These are phyloP conservation scores for Globisporangium rhizosaccharum DNA, from an alignment of 352 stramenopile species.

Conservation along the genomic window DNA sequence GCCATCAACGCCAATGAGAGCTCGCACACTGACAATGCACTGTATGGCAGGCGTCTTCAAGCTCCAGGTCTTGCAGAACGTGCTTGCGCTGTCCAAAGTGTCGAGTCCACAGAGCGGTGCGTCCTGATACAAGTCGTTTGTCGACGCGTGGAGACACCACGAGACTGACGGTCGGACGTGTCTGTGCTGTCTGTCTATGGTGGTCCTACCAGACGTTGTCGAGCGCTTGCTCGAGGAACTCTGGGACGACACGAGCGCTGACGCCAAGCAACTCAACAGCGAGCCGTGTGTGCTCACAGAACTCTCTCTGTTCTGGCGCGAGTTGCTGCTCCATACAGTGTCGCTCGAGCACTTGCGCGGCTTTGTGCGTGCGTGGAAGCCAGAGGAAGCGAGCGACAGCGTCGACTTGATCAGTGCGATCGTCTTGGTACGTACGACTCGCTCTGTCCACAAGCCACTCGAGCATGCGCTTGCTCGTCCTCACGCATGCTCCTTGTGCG, in stretches of 20 bases:
- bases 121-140: not conserved
- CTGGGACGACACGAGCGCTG: constrained; percentile 13
- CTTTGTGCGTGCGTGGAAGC: constrained; percentile 16
- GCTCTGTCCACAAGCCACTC: not conserved
- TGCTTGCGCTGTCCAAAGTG: constrained; percentile 28
- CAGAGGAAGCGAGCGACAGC: constrained; percentile 13
- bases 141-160: not conserved
- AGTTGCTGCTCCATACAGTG: not conserved
- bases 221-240: constrained; percentile 29
- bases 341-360: constrained; percentile 10
- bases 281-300: constrained; percentile 14
- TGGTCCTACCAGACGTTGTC: constrained; percentile 21
- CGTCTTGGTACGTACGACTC: constrained; percentile 26
- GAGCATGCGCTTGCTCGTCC: not conserved
- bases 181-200: constrained; percentile 6
- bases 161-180: not conserved
- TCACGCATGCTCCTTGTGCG: constrained; percentile 4
- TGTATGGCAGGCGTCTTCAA: constrained; percentile 24
- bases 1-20: not conserved
- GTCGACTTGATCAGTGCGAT: constrained; percentile 37
- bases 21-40: not conserved
- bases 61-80: constrained; percentile 24
- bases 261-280: not conserved
- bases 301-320: constrained; percentile 20
- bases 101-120: constrained; percentile 15